phyloP scores from a whole-genome alignment of 2,329 filamentous ascomycete species.

The Scytalidium sp. region DNA sequence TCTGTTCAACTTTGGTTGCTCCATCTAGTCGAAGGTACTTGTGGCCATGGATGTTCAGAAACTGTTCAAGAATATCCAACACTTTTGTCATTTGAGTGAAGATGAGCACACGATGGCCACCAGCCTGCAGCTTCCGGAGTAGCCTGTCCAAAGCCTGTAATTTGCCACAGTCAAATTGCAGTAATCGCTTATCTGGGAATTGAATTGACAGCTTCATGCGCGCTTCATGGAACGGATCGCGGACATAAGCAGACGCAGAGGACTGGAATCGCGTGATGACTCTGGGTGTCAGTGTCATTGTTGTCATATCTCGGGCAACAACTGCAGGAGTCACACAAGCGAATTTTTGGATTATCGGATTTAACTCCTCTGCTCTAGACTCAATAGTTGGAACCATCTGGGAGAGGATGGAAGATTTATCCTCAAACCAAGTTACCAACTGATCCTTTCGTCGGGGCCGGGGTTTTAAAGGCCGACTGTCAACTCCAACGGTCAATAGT shows the following conservation, averaged over 20 bases:
- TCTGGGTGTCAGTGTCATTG: conserved; percentile 61
- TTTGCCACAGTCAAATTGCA: conserved; percentile 98
- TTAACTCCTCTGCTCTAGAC: conserved; percentile 68
- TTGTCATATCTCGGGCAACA: conserved; percentile 73
- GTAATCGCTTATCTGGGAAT: conserved; percentile 91
- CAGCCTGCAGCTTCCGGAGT: conserved; percentile 80
- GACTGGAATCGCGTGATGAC: conserved; percentile 57
- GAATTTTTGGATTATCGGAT: conserved; percentile 79
- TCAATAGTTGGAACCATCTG: conserved; percentile 72
- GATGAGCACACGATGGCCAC: conserved; percentile 90
- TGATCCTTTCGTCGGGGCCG: conserved; percentile 59
- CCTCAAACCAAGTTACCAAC: conserved; percentile 72
- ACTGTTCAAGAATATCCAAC: conserved; percentile 93
- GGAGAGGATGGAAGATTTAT: conserved; percentile 60
- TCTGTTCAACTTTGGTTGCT: conserved; percentile 93
- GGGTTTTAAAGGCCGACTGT: conserved; percentile 56
- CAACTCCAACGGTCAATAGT: conserved; percentile 62
- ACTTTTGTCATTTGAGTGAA: conserved; percentile 99
- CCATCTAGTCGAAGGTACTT: conserved; percentile 95
- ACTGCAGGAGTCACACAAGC: conserved; percentile 89
- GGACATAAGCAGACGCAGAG: conserved; percentile 53
- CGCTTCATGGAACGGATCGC: conserved; percentile 89
- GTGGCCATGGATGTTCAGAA: conserved; percentile 95
- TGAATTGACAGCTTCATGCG: conserved; percentile 92
- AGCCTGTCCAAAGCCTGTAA: conserved; percentile 85